phyloP scores from a whole-genome alignment of 345 rosid species.

The Pistacia atlantica region DNA sequence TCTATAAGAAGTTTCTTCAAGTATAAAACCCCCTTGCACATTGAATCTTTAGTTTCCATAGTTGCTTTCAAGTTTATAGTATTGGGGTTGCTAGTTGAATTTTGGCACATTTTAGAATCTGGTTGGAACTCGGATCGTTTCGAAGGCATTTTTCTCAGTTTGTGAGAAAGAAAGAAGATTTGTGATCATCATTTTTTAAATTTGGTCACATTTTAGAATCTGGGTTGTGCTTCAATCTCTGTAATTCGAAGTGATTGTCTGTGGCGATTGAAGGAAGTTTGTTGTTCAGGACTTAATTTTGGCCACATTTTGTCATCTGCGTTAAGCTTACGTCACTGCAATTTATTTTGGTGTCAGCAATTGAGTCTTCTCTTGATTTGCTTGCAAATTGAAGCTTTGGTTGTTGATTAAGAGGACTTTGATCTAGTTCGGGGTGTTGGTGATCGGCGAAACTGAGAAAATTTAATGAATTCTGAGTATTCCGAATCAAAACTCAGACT shows the following conservation, averaged over 20 bases:
- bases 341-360: neutral
- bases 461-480: slow-evolving; percentile 23
- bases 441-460: neutral
- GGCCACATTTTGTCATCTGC: slow-evolving; percentile 7
- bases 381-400: neutral
- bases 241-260: neutral
- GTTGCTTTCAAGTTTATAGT: no score
- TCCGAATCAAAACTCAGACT: slow-evolving; percentile 21
- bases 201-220: neutral
- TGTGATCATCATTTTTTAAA: slow-evolving; percentile 3
- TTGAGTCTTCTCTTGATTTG: neutral
- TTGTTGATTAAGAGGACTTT: neutral
- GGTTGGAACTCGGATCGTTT: neutral
- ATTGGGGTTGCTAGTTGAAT: neutral
- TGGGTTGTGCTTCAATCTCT: neutral
- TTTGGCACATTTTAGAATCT: neutral
- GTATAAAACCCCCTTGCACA: neutral
- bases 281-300: neutral
- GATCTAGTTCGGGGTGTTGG: slow-evolving; percentile 4
- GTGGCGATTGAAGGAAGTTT: neutral
- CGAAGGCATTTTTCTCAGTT: neutral
- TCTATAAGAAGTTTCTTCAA: neutral
- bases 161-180: neutral
- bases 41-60: neutral
- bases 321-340: neutral